Evolutionary conservation across 2,329 filamentous ascomycete species (phyloP).

Genomic region (Aspergillus pseudotamarii): DNA sequence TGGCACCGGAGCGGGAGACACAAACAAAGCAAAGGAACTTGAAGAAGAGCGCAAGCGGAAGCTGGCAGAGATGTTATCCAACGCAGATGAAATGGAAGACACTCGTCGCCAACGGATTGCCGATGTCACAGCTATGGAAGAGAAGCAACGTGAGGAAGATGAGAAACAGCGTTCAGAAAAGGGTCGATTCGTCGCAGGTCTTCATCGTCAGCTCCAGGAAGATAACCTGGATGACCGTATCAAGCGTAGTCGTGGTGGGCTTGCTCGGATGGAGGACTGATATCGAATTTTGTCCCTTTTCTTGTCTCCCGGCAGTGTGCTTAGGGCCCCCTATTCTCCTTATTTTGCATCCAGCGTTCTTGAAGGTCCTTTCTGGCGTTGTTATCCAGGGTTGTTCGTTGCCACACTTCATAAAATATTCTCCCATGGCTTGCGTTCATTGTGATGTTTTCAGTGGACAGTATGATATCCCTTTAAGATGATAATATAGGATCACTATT

Average conservation of each 20-base stretch:
- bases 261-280: constrained; percentile 32
- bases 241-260: constrained; percentile 36
- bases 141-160: constrained; percentile 66
- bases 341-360: constrained; percentile 8
- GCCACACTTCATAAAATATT: not conserved
- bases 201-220: constrained; percentile 37
- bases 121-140: constrained; percentile 67
- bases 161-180: constrained; percentile 49
- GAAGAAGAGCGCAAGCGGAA: constrained; percentile 49
- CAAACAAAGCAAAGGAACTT: constrained; percentile 25
- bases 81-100: constrained; percentile 69
- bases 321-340: not conserved
- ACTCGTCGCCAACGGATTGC: constrained; percentile 70
- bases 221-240: constrained; percentile 41
- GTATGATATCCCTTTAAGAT: not conserved
- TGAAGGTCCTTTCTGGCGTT: constrained; percentile 2
- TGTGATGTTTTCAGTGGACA: not conserved
- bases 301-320: not conserved
- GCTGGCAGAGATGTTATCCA: constrained; percentile 73
- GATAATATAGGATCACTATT: not conserved
- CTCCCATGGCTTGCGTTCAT: not conserved
- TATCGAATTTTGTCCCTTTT: not conserved
- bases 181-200: constrained; percentile 36
- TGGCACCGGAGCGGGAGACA: constrained; percentile 9
- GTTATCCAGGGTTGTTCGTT: not conserved